phyloP scores from a whole-genome alignment of 2,329 filamentous ascomycete genomes.

The Rhynchosporium graminicola region DNA sequence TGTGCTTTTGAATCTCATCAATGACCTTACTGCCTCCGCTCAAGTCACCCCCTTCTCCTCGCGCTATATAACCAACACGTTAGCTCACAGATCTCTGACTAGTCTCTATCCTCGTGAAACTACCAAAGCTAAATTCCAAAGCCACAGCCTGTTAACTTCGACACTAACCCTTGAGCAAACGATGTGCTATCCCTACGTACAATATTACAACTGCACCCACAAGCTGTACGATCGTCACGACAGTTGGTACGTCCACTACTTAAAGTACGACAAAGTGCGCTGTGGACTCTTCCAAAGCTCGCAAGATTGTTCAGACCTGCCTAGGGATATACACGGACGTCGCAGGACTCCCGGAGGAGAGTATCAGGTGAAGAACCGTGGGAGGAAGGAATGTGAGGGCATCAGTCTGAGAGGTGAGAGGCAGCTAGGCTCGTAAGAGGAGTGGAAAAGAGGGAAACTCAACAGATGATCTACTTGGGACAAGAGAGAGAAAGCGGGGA shows the following conservation, averaged over 20 bases:
- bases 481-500: no score
- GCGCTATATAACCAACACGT: no score
- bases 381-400: not conserved
- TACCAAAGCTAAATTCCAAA: no score
- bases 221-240: not conserved
- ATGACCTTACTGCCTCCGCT: no score
- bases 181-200: not conserved
- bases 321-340: not conserved
- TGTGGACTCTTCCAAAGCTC: not conserved
- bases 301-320: not conserved
- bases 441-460: no score
- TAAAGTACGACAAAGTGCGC: not conserved
- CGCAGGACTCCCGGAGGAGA: not conserved
- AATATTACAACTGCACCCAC: not conserved
- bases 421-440: not conserved
- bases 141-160: no score
- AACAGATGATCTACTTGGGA: no score
- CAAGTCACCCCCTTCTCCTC: no score
- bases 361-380: not conserved
- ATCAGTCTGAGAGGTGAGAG: not conserved
- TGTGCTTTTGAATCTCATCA: no score
- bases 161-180: no score
- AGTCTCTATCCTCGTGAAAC: no score
- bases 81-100: no score
- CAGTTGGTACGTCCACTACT: not conserved